Percentiles rank a stretch among this genome's conserved stretches.
Conservation (phyloP, 1,139 yeast genomes). For the Lizanozyma gosingica region DNA sequence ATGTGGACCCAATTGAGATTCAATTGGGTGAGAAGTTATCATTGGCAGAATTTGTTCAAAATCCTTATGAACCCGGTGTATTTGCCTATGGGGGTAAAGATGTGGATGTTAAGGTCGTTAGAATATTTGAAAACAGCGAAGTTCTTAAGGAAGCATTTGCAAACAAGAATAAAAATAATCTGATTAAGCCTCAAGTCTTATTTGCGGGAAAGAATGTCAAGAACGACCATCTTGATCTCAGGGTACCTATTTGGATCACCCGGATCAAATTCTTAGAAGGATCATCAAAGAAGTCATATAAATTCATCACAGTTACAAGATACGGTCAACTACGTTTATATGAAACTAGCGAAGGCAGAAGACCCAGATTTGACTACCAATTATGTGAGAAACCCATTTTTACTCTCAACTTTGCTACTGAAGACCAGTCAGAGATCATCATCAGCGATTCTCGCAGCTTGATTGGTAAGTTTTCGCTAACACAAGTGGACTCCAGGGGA, state of each 20-base stretch:
- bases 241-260: constrained; percentile 62
- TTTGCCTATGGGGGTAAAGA: constrained; percentile 75
- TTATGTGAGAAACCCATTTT: constrained; percentile 41
- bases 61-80: constrained; percentile 34
- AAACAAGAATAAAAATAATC: constrained; percentile 6
- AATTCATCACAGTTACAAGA: constrained; percentile 55
- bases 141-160: constrained; percentile 11
- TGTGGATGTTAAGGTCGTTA: constrained; percentile 48
- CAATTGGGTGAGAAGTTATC: constrained; percentile 29
- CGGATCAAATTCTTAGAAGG: constrained; percentile 36
- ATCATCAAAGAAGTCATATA: constrained; percentile 19
- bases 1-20: constrained; percentile 21
- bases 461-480: constrained; percentile 44
- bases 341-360: constrained; percentile 49
- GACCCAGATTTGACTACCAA: constrained; percentile 45
- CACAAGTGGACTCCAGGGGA: constrained; percentile 31
- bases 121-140: constrained; percentile 20
- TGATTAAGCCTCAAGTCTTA: constrained; percentile 21
- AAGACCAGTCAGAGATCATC: constrained; percentile 30
- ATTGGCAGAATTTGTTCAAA: constrained; percentile 37
- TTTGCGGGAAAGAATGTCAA: constrained; percentile 61
- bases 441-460: constrained; percentile 50
- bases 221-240: constrained; percentile 53
- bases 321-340: constrained; percentile 63
- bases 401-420: constrained; percentile 25